Percentiles rank a stretch among this genome's conserved stretches.
These are phyloP conservation scores for Camellia granthamiana DNA, from an alignment of 148 eudicot species.

Conservation along the genomic window DNA sequence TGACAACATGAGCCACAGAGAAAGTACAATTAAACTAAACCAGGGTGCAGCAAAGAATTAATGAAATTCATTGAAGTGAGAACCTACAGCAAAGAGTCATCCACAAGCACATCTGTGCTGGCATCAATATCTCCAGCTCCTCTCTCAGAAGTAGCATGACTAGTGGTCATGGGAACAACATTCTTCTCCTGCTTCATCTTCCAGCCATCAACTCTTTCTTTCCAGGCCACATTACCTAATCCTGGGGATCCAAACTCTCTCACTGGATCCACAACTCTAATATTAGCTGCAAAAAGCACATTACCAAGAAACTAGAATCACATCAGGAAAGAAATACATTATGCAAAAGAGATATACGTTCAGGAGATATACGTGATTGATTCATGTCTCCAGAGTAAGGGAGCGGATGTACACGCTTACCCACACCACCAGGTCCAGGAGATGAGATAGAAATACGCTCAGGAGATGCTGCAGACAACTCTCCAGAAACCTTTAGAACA, in stretches of 20 bases:
- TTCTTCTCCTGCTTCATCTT: slow-evolving; percentile 57
- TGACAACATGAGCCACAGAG: neutral
- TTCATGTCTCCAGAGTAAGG: slow-evolving; percentile 27
- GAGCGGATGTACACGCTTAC: slow-evolving; percentile 32
- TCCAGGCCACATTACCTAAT: slow-evolving; percentile 66
- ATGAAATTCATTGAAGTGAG: neutral
- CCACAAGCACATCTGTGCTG: slow-evolving; percentile 53
- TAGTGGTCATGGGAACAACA: slow-evolving; percentile 51
- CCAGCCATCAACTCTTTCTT: slow-evolving; percentile 70
- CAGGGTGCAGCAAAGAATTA: neutral
- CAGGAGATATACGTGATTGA: slow-evolving; percentile 27
- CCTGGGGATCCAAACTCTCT: slow-evolving; percentile 55
- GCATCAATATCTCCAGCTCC: slow-evolving; percentile 72
- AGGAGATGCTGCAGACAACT: slow-evolving; percentile 71
- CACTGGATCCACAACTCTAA: slow-evolving; percentile 45
- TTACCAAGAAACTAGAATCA: slow-evolving; percentile 4
- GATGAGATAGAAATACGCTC: slow-evolving; percentile 63
- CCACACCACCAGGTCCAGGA: slow-evolving; percentile 44
- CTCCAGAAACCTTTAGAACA: slow-evolving; percentile 58
- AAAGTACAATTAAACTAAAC: neutral
- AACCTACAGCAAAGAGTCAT: slow-evolving; percentile 60
- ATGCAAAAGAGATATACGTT: slow-evolving; percentile 18
- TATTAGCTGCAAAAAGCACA: slow-evolving; percentile 45
- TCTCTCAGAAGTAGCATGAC: slow-evolving; percentile 72
- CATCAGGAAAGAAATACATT: neutral